Base-by-base conservation (phyloP, 225 moss, liverwort and hornwort species). In the Sphagnum tenellum region DNA sequence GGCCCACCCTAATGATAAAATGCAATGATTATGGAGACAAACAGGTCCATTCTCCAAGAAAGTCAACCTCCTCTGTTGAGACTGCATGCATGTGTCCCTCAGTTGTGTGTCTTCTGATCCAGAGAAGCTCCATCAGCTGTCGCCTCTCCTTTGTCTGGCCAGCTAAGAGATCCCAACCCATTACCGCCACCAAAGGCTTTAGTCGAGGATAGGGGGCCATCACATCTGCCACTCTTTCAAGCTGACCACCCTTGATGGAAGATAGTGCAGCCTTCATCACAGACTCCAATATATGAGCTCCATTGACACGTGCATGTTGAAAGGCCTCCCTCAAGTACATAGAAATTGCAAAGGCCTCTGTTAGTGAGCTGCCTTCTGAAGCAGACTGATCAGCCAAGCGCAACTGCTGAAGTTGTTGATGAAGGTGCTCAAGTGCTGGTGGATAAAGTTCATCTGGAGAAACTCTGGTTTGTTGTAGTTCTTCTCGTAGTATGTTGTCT, bases 151-250 rank as follows among this genome's bases (percentile, higher is more conserved):
- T 83, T 55, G 93, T 89, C 62, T 93, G 87, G 65, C 87, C 88
- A 79, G 83, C 73, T 65, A 99, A 83, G 82, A 93, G 87, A 80
- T 99, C 98, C 98, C 98, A 99, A 70, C 98, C 90, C 87, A 99
- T 84, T 50, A 89, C 98, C 65, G 89, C 85, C 74, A 89, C 83
- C 76, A 93, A 74, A 55, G 93, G 86, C 79, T 90, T 90, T 67
- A 99, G 90, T 70, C 93, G 84, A 79, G 93, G 87, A 78, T 85
- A 93, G 70, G 86, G 82, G 78, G 82, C 71, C 65, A 93, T 85
- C 81, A 93, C 98, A 82, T 99, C 90, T 73, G 89, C 83, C 48
- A 86, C 84, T 82, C 74, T 86, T 69, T 88, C 89, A 61, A 99
- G 66, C 81, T 93, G 84, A 71, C 89, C 89, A 71, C 79, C 83